These are phyloP conservation scores for Fomes fomentarius DNA, from an alignment of 1,284 basidiomycete genomes.

Conservation along the genomic window DNA sequence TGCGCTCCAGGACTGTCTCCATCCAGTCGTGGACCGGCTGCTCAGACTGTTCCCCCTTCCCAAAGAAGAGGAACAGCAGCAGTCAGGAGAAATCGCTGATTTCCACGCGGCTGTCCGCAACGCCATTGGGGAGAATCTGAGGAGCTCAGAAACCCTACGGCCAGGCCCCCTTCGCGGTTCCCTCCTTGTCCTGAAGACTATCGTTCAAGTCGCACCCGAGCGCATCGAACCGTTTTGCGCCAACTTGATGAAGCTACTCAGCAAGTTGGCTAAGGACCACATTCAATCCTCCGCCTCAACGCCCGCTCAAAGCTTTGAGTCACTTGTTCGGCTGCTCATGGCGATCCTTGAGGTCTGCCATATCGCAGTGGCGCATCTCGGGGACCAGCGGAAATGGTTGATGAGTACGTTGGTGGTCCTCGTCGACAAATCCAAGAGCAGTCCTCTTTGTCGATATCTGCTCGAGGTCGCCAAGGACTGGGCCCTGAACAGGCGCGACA, in stretches of 20 bases:
- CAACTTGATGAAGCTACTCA: slow-evolving; percentile 83
- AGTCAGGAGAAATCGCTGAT: slow-evolving; percentile 63
- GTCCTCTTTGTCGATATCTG: slow-evolving; percentile 82
- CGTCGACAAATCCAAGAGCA: slow-evolving; percentile 91
- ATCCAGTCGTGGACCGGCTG: slow-evolving; percentile 87
- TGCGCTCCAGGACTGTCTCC: slow-evolving; percentile 77
- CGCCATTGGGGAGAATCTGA: slow-evolving; percentile 83
- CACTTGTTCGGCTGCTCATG: slow-evolving; percentile 62
- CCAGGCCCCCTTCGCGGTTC: slow-evolving; percentile 63
- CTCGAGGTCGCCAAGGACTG: slow-evolving; percentile 89
- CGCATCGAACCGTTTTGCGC: slow-evolving; percentile 84
- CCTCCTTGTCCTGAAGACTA: slow-evolving; percentile 87
- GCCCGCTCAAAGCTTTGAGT: slow-evolving; percentile 52
- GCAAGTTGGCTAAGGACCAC: slow-evolving; percentile 90
- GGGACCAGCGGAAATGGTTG: slow-evolving; percentile 76
- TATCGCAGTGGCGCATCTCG: slow-evolving; percentile 62
- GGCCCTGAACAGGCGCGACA: slow-evolving; percentile 83
- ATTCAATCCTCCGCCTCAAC: slow-evolving; percentile 54
- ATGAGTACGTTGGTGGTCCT: slow-evolving; percentile 78
- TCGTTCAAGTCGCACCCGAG: slow-evolving; percentile 84
- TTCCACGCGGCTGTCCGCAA: slow-evolving; percentile 82
- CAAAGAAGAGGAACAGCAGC: slow-evolving; percentile 77
- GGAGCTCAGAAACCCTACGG: slow-evolving; percentile 46
- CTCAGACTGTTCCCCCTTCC: slow-evolving; percentile 83
- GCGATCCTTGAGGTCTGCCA: slow-evolving; percentile 77